A percentile compares a stretch with the other conserved stretches of the same genome.
These are phyloP conservation scores for Penicillium concentricum DNA, from an alignment of 2,329 filamentous ascomycete species.

Conservation along the genomic window DNA sequence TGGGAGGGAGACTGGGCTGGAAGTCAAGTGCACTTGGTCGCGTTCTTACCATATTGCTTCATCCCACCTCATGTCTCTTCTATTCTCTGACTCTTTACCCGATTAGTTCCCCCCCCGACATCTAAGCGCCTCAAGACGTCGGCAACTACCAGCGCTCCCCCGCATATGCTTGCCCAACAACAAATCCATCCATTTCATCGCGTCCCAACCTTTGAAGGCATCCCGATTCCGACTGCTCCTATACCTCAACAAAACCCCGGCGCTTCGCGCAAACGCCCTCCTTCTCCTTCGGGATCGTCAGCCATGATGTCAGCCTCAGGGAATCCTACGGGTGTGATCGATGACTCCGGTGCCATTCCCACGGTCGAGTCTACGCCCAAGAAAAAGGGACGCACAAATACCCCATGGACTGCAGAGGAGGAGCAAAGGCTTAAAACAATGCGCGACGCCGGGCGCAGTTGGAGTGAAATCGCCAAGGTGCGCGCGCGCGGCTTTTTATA, in stretches of 20 bases:
- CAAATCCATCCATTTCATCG: constrained; percentile 38
- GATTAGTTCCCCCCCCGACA: constrained; percentile 41
- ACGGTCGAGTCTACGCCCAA: constrained; percentile 36
- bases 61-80: constrained; percentile 2
- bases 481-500: constrained; percentile 23
- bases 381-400: constrained; percentile 98
- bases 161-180: constrained; percentile 41
- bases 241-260: constrained; percentile 31
- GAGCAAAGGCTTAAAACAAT: constrained; percentile 90
- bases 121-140: constrained; percentile 45
- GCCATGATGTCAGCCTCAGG: constrained; percentile 38
- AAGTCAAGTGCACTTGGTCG: constrained; percentile 13
- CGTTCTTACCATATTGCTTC: constrained; percentile 8
- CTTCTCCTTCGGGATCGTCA: constrained; percentile 40
- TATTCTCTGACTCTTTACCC: constrained; percentile 7
- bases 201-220: constrained; percentile 38
- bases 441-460: constrained; percentile 88
- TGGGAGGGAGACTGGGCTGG: constrained; percentile 24
- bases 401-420: constrained; percentile 93
- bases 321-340: constrained; percentile 29
- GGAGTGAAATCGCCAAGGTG: constrained; percentile 98
- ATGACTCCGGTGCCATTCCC: constrained; percentile 27
- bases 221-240: constrained; percentile 41
- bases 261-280: constrained; percentile 45
- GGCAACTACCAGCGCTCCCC: constrained; percentile 34